phyloP scores from a whole-genome alignment of 139 green algal genomes.

The Chlamydomonas sp. region DNA sequence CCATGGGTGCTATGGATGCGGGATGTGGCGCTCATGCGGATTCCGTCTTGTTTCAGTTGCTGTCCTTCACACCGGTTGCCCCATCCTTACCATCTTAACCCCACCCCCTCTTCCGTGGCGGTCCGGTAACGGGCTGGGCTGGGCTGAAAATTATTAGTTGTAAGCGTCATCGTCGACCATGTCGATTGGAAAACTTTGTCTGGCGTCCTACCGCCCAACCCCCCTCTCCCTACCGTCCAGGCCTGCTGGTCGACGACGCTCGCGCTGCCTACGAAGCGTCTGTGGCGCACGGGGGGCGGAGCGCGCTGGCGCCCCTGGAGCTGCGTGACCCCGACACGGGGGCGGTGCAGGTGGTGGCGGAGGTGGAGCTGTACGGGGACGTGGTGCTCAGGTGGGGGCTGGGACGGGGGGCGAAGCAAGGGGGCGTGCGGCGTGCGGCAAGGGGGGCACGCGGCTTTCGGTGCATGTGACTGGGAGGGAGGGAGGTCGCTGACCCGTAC shows the following conservation, averaged over 20 bases:
- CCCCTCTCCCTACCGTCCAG: conserved; percentile 44
- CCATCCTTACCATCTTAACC: no score
- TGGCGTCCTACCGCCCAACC: not conserved
- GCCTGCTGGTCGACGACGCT: conserved; percentile 88
- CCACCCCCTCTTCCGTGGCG: no score
- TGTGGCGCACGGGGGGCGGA: conserved; percentile 74
- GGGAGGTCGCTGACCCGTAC: no score
- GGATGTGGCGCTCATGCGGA: no score
- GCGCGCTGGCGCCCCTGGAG: conserved; percentile 67
- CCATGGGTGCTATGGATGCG: no score
- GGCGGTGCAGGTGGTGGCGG: conserved; percentile 43
- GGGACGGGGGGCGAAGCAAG: conserved; percentile 55
- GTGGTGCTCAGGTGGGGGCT: conserved; percentile 86
- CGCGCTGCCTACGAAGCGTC: conserved; percentile 73
- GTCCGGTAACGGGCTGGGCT: no score
- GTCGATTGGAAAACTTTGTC: no score
- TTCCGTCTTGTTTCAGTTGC: no score
- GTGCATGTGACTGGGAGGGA: no score
- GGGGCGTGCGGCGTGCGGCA: not conserved
- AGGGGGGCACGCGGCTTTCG: not conserved
- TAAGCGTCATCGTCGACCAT: no score
- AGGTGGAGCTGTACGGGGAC: conserved; percentile 96
- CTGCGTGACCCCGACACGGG: conserved; percentile 50
- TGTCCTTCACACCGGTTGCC: no score
- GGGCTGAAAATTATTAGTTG: no score